These are phyloP conservation scores for Xylariaceae sp. DNA, from an alignment of 2,329 filamentous ascomycete genomes.

Conservation along the genomic window DNA sequence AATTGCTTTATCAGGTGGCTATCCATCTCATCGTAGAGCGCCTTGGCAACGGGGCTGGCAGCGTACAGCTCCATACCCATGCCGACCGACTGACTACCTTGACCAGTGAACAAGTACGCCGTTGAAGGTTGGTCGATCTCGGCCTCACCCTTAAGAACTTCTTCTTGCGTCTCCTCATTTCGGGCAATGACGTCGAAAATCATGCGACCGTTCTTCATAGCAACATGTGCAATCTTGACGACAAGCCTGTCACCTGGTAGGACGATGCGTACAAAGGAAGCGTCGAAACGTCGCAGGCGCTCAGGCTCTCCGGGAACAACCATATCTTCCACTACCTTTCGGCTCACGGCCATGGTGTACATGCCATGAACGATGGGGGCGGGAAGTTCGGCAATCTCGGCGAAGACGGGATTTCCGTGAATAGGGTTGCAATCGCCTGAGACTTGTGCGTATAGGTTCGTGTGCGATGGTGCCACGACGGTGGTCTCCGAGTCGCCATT, in stretches of 20 bases:
- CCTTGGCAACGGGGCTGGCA: conserved; percentile 87
- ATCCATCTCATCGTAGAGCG: conserved; percentile 96
- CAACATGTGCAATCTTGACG: conserved; percentile 91
- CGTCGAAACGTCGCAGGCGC: conserved; percentile 94
- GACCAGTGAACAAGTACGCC: conserved; percentile 95
- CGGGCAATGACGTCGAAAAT: conserved; percentile 97
- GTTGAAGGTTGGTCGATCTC: conserved; percentile 97
- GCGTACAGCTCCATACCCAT: conserved; percentile 99
- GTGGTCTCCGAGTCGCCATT: conserved; percentile 85
- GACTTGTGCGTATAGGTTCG: conserved; percentile 95
- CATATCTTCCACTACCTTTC: conserved; percentile 95
- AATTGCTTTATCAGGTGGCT: conserved; percentile 98
- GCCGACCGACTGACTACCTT: conserved; percentile 96
- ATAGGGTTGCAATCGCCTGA: conserved; percentile 99
- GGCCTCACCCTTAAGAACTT: conserved; percentile 89
- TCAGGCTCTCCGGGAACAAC: conserved; percentile 97
- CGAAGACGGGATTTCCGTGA: conserved; percentile 94
- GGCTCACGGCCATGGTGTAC: conserved; percentile 96
- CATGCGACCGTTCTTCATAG: conserved; percentile 97
- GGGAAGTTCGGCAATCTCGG: conserved; percentile 88
- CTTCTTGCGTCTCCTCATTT: conserved; percentile 93
- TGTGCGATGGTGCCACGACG: conserved; percentile 89
- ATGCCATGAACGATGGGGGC: conserved; percentile 98
- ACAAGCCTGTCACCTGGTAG: conserved; percentile 91
- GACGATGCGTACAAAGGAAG: conserved; percentile 94